These are phyloP conservation scores for Taiwanofungus camphoratus DNA, from an alignment of 1,284 basidiomycete genomes.

Conservation along the genomic window DNA sequence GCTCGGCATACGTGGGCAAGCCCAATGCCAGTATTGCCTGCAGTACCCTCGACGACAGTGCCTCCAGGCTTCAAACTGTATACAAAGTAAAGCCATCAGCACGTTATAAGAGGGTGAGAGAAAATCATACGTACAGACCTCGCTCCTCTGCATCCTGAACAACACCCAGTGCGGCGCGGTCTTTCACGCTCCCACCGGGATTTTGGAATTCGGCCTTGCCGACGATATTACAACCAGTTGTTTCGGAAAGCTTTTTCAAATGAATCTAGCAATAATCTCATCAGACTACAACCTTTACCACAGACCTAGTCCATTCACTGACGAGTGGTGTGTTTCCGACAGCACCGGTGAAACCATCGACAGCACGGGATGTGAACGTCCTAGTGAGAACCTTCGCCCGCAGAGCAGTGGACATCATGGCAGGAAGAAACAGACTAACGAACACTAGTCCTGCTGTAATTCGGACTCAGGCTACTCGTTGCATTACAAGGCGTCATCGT, in stretches of 20 bases:
- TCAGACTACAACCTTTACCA: constrained; percentile 1
- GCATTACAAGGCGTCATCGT: constrained; percentile 27
- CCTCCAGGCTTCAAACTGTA: constrained; percentile 84
- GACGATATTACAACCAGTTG: constrained; percentile 84
- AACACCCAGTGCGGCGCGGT: constrained; percentile 91
- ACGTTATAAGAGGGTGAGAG: too few relatives aligned
- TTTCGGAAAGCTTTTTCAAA: constrained; percentile 80
- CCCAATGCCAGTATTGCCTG: constrained; percentile 98
- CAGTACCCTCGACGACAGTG: constrained; percentile 96
- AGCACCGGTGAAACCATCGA: constrained; percentile 83
- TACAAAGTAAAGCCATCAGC: background rate
- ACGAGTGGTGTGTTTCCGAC: constrained; percentile 95
- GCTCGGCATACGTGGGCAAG: constrained; percentile 93
- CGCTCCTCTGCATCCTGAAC: constrained; percentile 85
- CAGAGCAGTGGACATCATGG: constrained; percentile 20
- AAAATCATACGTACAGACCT: constrained; percentile 52
- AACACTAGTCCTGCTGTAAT: background rate
- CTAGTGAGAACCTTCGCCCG: constrained; percentile 26
- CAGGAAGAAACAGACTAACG: constrained; percentile 5
- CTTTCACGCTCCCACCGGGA: constrained; percentile 98
- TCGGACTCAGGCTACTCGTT: too few relatives aligned
- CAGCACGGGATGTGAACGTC: constrained; percentile 50
- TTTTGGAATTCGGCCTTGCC: constrained; percentile 99
- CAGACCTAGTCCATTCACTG: constrained; percentile 23
- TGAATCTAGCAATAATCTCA: constrained; percentile 66